Evolutionary conservation across 2,329 filamentous ascomycete genomes (phyloP).

Genomic region (Fusarium coffeatum): DNA sequence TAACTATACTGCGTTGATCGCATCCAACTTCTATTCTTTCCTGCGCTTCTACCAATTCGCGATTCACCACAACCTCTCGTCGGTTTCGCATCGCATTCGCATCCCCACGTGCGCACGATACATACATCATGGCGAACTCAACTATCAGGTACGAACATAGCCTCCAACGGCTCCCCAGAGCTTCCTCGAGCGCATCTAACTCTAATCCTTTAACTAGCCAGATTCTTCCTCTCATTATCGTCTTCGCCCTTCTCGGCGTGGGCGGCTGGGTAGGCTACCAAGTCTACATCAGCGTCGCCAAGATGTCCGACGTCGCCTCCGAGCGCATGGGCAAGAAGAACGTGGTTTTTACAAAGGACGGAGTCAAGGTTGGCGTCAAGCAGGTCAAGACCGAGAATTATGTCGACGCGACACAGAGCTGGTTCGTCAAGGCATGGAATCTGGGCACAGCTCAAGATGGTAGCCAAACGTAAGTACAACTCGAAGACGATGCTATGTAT

Average conservation of each 20-base stretch:
- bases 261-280: constrained; percentile 77
- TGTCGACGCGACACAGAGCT: constrained; percentile 78
- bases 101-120: constrained; percentile 6
- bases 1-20: constrained; percentile 27
- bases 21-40: constrained; percentile 7
- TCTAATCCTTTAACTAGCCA: constrained; percentile 56
- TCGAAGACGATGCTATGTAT: background rate
- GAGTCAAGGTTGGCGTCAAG: constrained; percentile 77
- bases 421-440: constrained; percentile 75
- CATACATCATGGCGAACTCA: constrained; percentile 39
- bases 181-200: background rate
- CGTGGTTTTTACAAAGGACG: constrained; percentile 80
- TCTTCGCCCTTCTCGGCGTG: constrained; percentile 70
- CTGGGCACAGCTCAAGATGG: constrained; percentile 53
- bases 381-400: constrained; percentile 76
- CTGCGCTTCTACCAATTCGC: background rate
- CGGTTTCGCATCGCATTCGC: constrained; percentile 6
- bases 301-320: constrained; percentile 73
- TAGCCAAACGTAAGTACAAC: constrained; percentile 33
- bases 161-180: background rate
- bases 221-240: constrained; percentile 73
- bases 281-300: constrained; percentile 74
- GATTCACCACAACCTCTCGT: background rate
- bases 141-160: constrained; percentile 36
- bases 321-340: constrained; percentile 81